A percentile compares a stretch with the other conserved stretches of the same genome.
Conservation (phyloP, 2,329 filamentous ascomycete genomes). For the Aspergillus latus region DNA sequence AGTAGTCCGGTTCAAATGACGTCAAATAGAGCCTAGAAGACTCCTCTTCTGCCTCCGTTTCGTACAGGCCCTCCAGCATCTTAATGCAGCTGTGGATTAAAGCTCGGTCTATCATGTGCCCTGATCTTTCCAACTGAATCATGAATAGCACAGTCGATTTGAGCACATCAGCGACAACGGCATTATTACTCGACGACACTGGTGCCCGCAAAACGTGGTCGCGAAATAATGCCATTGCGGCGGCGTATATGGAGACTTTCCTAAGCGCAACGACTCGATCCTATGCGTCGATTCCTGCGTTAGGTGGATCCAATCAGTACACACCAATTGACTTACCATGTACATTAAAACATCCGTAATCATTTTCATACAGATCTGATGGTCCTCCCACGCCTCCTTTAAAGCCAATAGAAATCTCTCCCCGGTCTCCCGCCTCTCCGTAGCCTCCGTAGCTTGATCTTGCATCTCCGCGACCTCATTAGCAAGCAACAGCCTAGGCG, state of each 20-base stretch:
- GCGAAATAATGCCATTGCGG: conserved; percentile 83
- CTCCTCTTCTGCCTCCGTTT: conserved; percentile 74
- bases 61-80: conserved; percentile 88
- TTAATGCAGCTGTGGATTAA: conserved; percentile 79
- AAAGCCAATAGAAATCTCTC: conserved; percentile 79
- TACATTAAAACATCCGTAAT: conserved; percentile 96
- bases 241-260: conserved; percentile 75
- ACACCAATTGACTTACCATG: conserved; percentile 57
- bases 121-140: conserved; percentile 86
- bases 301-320: conserved; percentile 6
- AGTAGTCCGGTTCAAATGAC: conserved; percentile 76
- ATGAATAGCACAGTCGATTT: conserved; percentile 84
- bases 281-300: conserved; percentile 34
- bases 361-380: conserved; percentile 94
- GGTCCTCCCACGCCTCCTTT: conserved; percentile 79
- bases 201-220: conserved; percentile 74
- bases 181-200: conserved; percentile 43
- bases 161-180: conserved; percentile 69
- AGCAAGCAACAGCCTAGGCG: conserved; percentile 64
- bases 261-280: conserved; percentile 77
- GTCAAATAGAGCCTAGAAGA: conserved; percentile 79
- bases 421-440: conserved; percentile 75
- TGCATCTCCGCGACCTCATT: conserved; percentile 50
- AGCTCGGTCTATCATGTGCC: conserved; percentile 80
- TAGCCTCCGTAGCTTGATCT: conserved; percentile 51